phyloP scores from a whole-genome alignment of 306 rosid species.

The Cicer bijugum region DNA sequence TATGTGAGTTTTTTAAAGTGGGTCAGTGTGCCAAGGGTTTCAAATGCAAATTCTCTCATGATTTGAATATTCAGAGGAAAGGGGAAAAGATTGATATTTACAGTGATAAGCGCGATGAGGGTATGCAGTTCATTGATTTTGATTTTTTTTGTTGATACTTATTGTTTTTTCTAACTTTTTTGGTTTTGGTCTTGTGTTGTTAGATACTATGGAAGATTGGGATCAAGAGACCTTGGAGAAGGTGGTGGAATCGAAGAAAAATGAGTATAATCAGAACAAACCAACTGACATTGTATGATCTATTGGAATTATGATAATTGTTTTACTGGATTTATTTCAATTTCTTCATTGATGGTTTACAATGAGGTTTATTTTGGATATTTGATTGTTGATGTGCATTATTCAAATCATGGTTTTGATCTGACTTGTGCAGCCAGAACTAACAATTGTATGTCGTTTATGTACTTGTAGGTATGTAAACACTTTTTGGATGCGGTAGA shows the following conservation, averaged over 20 bases:
- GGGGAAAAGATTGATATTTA: conserved; percentile 97
- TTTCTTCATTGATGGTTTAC: neutral
- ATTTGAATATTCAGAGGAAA: conserved; percentile 96
- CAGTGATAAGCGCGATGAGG: conserved; percentile 85
- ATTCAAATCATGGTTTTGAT: conserved; percentile 13
- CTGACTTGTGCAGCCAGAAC: conserved; percentile 5
- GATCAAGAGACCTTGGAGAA: conserved; percentile 95
- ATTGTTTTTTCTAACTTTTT: conserved; percentile 1
- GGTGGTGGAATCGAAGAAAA: conserved; percentile 89
- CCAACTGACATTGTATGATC: conserved; percentile 91
- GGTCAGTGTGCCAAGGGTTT: conserved; percentile 96
- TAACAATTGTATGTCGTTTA: conserved; percentile 12
- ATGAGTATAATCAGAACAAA: conserved; percentile 81
- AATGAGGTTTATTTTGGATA: neutral
- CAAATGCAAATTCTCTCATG: conserved; percentile 98
- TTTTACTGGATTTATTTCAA: conserved; percentile 11
- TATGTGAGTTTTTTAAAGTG: conserved; percentile 88
- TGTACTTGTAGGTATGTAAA: conserved; percentile 55
- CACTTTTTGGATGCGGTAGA: conserved; percentile 85
- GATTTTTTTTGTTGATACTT: neutral
- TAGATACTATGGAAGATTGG: conserved; percentile 98
- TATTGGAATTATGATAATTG: conserved; percentile 15
- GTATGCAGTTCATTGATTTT: conserved; percentile 45
- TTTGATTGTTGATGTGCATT: conserved; percentile 23
- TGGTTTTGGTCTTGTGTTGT: conserved; percentile 18